Base-by-base conservation (phyloP, 169 alveolate genomes). In the Ichthyophthirius multifiliis region DNA sequence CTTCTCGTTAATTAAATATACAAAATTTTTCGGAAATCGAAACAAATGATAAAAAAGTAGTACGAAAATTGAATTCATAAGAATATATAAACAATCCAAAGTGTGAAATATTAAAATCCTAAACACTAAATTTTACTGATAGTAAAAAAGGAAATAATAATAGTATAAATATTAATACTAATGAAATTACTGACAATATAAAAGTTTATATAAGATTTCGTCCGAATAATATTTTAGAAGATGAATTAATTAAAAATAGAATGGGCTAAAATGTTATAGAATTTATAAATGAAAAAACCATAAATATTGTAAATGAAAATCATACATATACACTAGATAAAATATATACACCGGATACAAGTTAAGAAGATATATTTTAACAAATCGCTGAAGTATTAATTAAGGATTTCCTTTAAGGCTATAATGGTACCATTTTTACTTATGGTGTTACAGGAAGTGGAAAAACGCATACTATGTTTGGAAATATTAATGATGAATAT, bases 401-500 rank as follows among this genome's bases (percentile, higher is more conserved):
- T 31, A 83, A 87, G 46, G 91, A 91, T 85, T 85, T 76, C 3
- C n/a, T 76, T n/a, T 81, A 83, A 48, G 96, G 93, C 15, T 84
- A 89, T 48, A 93, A 92, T 41, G 94, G 95, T 10, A 89, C 92
- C n/a, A 86, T 89, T n/a, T 87, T 87, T 65, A 89, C 89, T 18
- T 86, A 86, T 45, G 91, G 91, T 0, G 74, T 76, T 44, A 86
- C 88, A 23, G n/a, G n/a, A n/a, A 39, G 67, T 12, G 97, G 97
- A 12, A 94, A 94, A 77, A 92, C 97, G 18, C 87, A 87, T 73
- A 91, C 97, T 4, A 92, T 94, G 96, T 88, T 91, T 81, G 97
- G 97, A 31, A 94, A 93, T 73, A 74, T 94, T 27, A 82, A 87
- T 39, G 88, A 91, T 83, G 37, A 86, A 5, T 84, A 83, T n/a